Percentiles rank a stretch among this genome's conserved stretches.
Conservation (phyloP, 805 yeast genomes). For the Ogataea zsoltii region DNA sequence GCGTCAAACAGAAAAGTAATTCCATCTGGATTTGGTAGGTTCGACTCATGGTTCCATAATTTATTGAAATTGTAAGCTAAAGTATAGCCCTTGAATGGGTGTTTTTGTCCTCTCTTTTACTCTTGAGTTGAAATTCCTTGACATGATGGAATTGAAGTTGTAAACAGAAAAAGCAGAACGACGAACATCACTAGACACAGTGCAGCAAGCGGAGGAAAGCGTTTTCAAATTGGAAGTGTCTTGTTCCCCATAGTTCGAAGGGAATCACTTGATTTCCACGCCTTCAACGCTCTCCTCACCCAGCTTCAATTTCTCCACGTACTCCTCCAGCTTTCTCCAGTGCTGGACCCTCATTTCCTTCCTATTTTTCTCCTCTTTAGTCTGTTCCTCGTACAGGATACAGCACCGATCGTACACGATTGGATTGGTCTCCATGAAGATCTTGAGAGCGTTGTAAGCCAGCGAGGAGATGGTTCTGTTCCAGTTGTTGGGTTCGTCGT, state of each 20-base stretch:
- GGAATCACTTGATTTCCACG: conserved; percentile 52
- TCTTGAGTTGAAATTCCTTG: too few relatives aligned
- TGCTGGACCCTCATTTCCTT: conserved; percentile 63
- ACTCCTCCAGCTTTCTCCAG: conserved; percentile 69
- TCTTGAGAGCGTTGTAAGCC: conserved; percentile 87
- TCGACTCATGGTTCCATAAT: too few relatives aligned
- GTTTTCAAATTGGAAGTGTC: too few relatives aligned
- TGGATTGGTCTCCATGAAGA: conserved; percentile 91
- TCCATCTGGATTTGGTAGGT: too few relatives aligned
- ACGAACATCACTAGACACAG: background rate
- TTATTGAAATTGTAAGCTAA: too few relatives aligned
- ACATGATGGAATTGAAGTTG: background rate
- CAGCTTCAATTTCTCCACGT: conserved; percentile 41
- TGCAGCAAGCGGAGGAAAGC: background rate
- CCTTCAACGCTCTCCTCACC: conserved; percentile 43
- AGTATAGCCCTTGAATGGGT: too few relatives aligned
- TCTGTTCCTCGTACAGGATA: conserved; percentile 76
- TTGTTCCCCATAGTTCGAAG: too few relatives aligned
- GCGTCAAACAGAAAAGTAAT: too few relatives aligned
- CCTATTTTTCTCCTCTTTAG: conserved; percentile 69
- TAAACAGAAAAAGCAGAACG: background rate
- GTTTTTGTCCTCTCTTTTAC: too few relatives aligned
- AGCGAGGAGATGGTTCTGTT: conserved; percentile 88
- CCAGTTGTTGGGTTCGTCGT: conserved; percentile 66
- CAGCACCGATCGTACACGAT: conserved; percentile 90